Conservation (phyloP, 164 flowering plant genomes). For the Santalum album region DNA sequence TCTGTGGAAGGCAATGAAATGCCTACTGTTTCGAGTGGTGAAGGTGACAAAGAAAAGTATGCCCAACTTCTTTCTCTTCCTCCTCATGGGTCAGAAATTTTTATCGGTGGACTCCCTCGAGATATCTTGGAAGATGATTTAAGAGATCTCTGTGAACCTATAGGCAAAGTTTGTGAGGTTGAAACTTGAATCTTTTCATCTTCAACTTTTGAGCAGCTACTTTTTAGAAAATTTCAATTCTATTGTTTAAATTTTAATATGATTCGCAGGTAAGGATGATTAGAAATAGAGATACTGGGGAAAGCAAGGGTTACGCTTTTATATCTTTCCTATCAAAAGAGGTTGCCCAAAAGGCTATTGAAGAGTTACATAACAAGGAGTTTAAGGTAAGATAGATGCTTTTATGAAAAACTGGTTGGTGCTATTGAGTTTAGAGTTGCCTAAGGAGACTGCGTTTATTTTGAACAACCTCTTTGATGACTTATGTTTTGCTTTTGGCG, state of each 20-base stretch:
- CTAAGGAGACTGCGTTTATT: no score
- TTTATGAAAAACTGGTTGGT: no score
- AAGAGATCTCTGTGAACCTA: constrained; percentile 59
- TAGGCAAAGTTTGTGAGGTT: constrained; percentile 83
- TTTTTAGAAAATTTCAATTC: neutral
- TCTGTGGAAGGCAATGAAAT: constrained; percentile 38
- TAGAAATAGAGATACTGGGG: constrained; percentile 76
- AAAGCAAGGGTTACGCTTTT: constrained; percentile 86
- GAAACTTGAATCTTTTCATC: neutral
- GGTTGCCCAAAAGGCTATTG: constrained; percentile 71
- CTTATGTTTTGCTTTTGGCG: neutral
- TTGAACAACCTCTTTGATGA: no score
- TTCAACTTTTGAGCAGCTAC: neutral
- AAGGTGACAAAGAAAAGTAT: constrained; percentile 46
- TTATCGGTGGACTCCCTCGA: constrained; percentile 84
- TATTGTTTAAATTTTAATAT: constrained; percentile 1
- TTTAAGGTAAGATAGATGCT: constrained; percentile 48
- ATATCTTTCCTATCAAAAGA: constrained; percentile 69
- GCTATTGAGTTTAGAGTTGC: no score
- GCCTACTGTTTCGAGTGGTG: constrained; percentile 22
- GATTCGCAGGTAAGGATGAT: constrained; percentile 58
- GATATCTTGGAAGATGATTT: constrained; percentile 70
- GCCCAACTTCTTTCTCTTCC: constrained; percentile 85
- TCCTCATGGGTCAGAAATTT: constrained; percentile 92
- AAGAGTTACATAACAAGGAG: constrained; percentile 64